Evolutionary conservation across 164 flowering plant genomes (phyloP).

Genomic region (Taxillus chinensis): DNA sequence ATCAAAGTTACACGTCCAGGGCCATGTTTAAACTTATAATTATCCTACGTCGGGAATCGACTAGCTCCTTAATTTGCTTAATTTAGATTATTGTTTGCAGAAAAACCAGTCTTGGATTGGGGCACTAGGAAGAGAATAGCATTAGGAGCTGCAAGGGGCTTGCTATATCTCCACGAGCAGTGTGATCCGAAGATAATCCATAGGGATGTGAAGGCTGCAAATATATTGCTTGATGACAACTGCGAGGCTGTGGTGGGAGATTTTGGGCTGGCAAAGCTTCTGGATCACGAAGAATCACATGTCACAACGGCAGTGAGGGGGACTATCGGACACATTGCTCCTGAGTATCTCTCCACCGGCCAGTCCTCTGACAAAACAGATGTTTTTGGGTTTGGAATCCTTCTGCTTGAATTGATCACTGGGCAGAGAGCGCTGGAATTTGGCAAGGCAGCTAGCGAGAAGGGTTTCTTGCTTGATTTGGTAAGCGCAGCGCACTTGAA

Average conservation of each 20-base stretch:
- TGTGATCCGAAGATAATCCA: slow-evolving; percentile 94
- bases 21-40: no score
- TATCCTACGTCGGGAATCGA: no score
- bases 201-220: slow-evolving; percentile 90
- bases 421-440: slow-evolving; percentile 84
- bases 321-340: slow-evolving; percentile 95
- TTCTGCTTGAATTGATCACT: slow-evolving; percentile 81
- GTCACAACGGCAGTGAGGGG: slow-evolving; percentile 94
- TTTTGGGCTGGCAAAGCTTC: slow-evolving; percentile 86
- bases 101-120: slow-evolving; percentile 73
- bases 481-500: slow-evolving; percentile 20
- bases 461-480: slow-evolving; percentile 93
- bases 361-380: slow-evolving; percentile 95
- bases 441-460: slow-evolving; percentile 80
- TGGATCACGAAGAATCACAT: slow-evolving; percentile 89
- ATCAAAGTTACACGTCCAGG: no score
- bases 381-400: slow-evolving; percentile 90
- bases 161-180: slow-evolving; percentile 84
- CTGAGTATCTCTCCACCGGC: slow-evolving; percentile 89
- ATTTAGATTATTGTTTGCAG: slow-evolving; percentile 17
- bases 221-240: slow-evolving; percentile 76
- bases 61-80: no score
- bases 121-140: slow-evolving; percentile 76
- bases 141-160: slow-evolving; percentile 75
- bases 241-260: slow-evolving; percentile 94